Conservation (phyloP, 352 stramenopile genomes). For the Globisporangium abappressorium region DNA sequence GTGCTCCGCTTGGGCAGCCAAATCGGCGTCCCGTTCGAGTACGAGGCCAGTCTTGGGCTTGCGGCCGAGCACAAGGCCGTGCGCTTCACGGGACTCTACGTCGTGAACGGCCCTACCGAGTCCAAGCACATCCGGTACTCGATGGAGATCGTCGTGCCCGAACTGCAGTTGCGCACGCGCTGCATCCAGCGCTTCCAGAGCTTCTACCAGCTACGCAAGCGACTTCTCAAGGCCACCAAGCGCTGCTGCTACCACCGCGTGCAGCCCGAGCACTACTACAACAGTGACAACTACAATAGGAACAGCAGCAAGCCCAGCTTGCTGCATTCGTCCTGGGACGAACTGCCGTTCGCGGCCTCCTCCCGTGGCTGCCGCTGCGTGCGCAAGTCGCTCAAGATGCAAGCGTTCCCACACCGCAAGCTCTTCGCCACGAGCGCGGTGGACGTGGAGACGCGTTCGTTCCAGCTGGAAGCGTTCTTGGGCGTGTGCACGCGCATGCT, state of each 20-base stretch:
- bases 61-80: constrained; percentile 27
- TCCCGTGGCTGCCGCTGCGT: constrained; percentile 32
- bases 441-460: constrained; percentile 45
- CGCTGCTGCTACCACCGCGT: constrained; percentile 33
- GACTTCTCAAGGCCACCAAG: constrained; percentile 42
- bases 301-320: constrained; percentile 16
- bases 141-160: constrained; percentile 48
- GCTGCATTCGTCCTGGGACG: constrained; percentile 19
- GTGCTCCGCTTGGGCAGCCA: not conserved
- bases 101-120: constrained; percentile 51
- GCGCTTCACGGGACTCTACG: constrained; percentile 48
- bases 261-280: constrained; percentile 14
- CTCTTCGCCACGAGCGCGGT: constrained; percentile 41
- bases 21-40: constrained; percentile 9
- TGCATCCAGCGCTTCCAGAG: constrained; percentile 58
- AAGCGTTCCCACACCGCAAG: constrained; percentile 53
- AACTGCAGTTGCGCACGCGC: constrained; percentile 43
- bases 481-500: constrained; percentile 33
- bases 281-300: constrained; percentile 2
- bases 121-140: constrained; percentile 59
- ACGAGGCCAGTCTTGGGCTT: not conserved
- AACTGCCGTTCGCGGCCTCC: constrained; percentile 16
- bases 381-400: constrained; percentile 30
- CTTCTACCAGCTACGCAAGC: constrained; percentile 54
- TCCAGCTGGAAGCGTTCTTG: constrained; percentile 54